Evolutionary conservation across 176 grass and related monocot species (phyloP).

Genomic region (Chloris gayana): DNA sequence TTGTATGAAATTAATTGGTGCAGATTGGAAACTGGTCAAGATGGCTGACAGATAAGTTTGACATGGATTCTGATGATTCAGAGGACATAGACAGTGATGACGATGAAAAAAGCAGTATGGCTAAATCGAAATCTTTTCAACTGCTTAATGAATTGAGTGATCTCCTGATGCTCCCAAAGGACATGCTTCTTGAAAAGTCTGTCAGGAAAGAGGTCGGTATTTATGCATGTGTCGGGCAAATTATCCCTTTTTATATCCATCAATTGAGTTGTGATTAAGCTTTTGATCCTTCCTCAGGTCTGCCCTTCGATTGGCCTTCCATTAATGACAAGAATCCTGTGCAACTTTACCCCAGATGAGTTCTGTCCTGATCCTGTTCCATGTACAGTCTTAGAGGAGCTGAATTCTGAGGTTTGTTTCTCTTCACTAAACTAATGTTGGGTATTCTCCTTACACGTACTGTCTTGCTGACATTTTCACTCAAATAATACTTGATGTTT

Average conservation of each 20-base stretch:
- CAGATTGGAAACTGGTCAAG: constrained; percentile 99
- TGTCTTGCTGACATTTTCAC: background rate
- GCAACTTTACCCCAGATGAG: constrained; percentile 94
- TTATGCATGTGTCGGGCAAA: constrained; percentile 9
- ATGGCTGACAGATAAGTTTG: constrained; percentile 77
- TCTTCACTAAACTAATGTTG: background rate
- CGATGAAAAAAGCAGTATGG: constrained; percentile 28
- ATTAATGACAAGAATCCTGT: constrained; percentile 82
- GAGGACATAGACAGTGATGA: constrained; percentile 33
- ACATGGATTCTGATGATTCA: constrained; percentile 57
- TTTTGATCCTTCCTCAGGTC: constrained; percentile 59
- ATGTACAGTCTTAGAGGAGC: constrained; percentile 72
- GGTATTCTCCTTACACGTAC: background rate
- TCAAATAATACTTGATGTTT: background rate
- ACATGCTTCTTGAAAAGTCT: constrained; percentile 81
- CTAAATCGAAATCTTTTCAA: constrained; percentile 57
- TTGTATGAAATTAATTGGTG: constrained; percentile 40
- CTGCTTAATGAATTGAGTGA: constrained; percentile 92
- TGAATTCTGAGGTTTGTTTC: constrained; percentile 84
- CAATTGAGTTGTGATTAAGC: background rate
- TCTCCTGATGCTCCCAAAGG: constrained; percentile 97
- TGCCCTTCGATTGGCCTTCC: constrained; percentile 77
- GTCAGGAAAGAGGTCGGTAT: constrained; percentile 82
- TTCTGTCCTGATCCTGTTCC: constrained; percentile 91
- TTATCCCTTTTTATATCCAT: background rate